A percentile compares a stretch with the other conserved stretches of the same genome.
These are phyloP conservation scores for Monosporascus sp. DNA, from an alignment of 2,329 filamentous ascomycete species.

Conservation along the genomic window DNA sequence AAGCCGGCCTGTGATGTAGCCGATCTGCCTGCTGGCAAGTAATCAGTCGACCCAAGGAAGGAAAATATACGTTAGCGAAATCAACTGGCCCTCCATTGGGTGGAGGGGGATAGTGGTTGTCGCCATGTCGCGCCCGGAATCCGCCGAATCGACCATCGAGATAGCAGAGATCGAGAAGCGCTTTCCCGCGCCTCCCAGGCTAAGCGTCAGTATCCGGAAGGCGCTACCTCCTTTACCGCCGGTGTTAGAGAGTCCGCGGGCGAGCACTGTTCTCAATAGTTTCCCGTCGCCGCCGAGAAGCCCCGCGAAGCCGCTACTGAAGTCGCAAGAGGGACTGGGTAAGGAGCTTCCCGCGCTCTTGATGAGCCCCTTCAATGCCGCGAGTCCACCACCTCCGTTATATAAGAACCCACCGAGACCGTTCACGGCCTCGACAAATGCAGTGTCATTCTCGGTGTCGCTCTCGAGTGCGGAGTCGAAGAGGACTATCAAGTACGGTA, in stretches of 20 bases:
- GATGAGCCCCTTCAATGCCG: neutral
- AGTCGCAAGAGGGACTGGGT: conserved; percentile 10
- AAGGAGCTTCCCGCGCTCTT: neutral
- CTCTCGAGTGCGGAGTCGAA: conserved; percentile 28
- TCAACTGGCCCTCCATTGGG: neutral
- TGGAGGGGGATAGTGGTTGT: too few species aligned
- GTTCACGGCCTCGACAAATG: conserved; percentile 29
- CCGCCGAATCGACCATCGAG: conserved; percentile 14
- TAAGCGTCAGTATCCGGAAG: conserved; percentile 16
- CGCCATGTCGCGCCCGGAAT: conserved; percentile 14
- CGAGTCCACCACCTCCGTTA: conserved; percentile 11
- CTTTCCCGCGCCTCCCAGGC: conserved; percentile 13
- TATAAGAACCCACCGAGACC: conserved; percentile 19
- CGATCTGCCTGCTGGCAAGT: neutral
- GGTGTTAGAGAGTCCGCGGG: conserved; percentile 11
- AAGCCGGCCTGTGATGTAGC: neutral
- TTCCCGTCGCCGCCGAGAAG: conserved; percentile 5
- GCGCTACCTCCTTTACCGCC: conserved; percentile 21
- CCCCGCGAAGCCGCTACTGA: conserved; percentile 9
- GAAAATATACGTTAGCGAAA: neutral
- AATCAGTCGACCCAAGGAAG: neutral
- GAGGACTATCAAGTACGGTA: conserved; percentile 42
- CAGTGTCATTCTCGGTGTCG: conserved; percentile 31
- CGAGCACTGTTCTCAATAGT: conserved; percentile 2
- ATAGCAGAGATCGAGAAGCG: conserved; percentile 18